Conservation (phyloP, 2,329 filamentous ascomycete genomes). For the Nothophaeocryptopus gaeumannii region DNA sequence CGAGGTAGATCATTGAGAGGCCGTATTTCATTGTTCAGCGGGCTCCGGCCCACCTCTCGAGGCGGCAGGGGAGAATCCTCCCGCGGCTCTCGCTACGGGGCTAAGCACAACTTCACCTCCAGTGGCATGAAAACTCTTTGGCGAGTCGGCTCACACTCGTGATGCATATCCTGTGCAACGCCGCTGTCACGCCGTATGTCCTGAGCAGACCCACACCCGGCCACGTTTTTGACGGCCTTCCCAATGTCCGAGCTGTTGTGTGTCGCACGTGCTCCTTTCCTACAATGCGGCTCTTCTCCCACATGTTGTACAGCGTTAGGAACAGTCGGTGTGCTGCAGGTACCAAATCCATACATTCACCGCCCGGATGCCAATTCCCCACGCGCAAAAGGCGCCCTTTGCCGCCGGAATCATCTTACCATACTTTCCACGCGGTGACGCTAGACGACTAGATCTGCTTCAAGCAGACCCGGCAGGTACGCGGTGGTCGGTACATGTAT, state of each 20-base stretch:
- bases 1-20: too few relatives aligned
- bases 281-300: constrained; percentile 4
- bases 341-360: constrained; percentile 18
- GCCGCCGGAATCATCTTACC: constrained; percentile 22
- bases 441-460: constrained; percentile 17
- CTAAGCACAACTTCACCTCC: constrained; percentile 11
- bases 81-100: constrained; percentile 19
- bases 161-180: too few relatives aligned
- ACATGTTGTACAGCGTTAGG: constrained; percentile 13
- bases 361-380: constrained; percentile 18
- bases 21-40: too few relatives aligned
- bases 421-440: constrained; percentile 15
- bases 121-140: too few relatives aligned
- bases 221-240: too few relatives aligned
- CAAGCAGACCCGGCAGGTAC: background rate
- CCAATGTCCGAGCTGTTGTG: too few relatives aligned
- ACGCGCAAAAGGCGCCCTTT: constrained; percentile 19
- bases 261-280: constrained; percentile 1
- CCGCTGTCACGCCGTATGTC: too few relatives aligned
- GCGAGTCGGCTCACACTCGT: too few relatives aligned
- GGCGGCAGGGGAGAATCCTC: constrained; percentile 15
- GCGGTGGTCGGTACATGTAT: too few relatives aligned
- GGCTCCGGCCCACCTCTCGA: background rate
- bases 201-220: too few relatives aligned
- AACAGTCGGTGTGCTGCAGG: constrained; percentile 22